Percentiles rank a stretch among this genome's conserved stretches.
Evolutionary conservation across 352 stramenopile genomes (phyloP).

Genomic region (Phytopythium sindhum): DNA sequence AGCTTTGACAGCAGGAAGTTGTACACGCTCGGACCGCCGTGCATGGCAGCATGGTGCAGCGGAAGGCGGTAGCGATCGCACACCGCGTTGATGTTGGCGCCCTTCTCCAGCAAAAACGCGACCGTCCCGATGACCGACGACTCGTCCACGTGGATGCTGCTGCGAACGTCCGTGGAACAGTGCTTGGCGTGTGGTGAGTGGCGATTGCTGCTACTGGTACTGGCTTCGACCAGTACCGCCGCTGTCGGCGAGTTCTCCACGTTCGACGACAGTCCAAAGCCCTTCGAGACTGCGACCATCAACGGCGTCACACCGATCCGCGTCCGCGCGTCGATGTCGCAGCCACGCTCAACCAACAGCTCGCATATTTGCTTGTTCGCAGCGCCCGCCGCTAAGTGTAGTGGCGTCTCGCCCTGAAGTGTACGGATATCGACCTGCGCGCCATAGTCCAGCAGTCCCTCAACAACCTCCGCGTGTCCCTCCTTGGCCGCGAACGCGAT

Average conservation of each 20-base stretch:
- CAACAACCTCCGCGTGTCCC: constrained; percentile 61
- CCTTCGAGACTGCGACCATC: constrained; percentile 68
- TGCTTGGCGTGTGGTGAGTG: constrained; percentile 7
- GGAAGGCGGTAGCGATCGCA: constrained; percentile 68
- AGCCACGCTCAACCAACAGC: constrained; percentile 68
- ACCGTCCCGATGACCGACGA: constrained; percentile 61
- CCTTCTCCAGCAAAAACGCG: constrained; percentile 65
- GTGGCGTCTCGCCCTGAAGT: constrained; percentile 64
- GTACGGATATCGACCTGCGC: constrained; percentile 59
- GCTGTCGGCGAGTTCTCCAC: not conserved
- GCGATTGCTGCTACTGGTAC: not conserved
- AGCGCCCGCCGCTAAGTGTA: constrained; percentile 78
- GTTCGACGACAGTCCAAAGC: constrained; percentile 27
- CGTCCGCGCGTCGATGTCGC: constrained; percentile 65
- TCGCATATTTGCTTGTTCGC: constrained; percentile 59
- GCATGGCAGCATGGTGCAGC: constrained; percentile 73
- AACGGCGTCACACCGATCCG: constrained; percentile 67
- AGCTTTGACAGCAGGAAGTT: constrained; percentile 52
- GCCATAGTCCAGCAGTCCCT: constrained; percentile 81
- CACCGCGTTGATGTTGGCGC: constrained; percentile 55
- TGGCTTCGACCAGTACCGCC: not conserved
- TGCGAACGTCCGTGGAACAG: constrained; percentile 36
- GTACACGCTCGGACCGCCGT: constrained; percentile 58
- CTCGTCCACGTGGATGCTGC: constrained; percentile 45
- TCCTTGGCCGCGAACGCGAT: constrained; percentile 70